Evolutionary conservation across 441 rosid species (phyloP).

Genomic region (Viola pubescens): DNA sequence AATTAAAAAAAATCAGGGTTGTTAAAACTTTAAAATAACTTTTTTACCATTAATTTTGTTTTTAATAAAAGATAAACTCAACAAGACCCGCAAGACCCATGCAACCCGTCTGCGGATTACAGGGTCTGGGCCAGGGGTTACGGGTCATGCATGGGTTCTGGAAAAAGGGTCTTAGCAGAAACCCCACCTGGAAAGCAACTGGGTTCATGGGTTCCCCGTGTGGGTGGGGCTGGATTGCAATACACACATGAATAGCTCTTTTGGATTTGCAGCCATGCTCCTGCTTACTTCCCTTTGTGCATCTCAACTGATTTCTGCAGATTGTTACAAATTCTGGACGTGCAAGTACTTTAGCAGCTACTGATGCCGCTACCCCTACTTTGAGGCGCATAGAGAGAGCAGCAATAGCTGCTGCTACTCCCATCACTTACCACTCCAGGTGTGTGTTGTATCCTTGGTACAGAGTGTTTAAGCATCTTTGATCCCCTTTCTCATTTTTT

Average conservation of each 20-base stretch:
- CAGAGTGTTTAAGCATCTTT: not conserved
- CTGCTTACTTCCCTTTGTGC: not conserved
- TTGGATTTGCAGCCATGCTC: slow-evolving; percentile 15
- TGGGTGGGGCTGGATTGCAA: too few relatives aligned
- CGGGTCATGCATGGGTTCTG: too few relatives aligned
- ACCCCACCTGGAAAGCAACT: too few relatives aligned
- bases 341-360: slow-evolving; percentile 86
- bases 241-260: not conserved
- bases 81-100: too few relatives aligned
- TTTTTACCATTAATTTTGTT: too few relatives aligned
- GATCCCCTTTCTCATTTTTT: slow-evolving; percentile 2
- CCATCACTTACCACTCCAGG: slow-evolving; percentile 89
- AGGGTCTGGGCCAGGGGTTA: too few relatives aligned
- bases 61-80: too few relatives aligned
- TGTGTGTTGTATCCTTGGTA: slow-evolving; percentile 15
- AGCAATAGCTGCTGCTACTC: slow-evolving; percentile 96
- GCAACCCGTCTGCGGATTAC: too few relatives aligned
- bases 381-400: slow-evolving; percentile 96
- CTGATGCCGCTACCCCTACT: slow-evolving; percentile 98
- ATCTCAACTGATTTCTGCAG: slow-evolving; percentile 31
- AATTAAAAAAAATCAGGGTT: too few relatives aligned
- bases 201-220: too few relatives aligned
- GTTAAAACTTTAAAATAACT: too few relatives aligned
- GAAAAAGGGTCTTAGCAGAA: too few relatives aligned
- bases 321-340: slow-evolving; percentile 96